Evolutionary conservation across 257 asterid species (phyloP).

Genomic region (Lycium ferocissimum): DNA sequence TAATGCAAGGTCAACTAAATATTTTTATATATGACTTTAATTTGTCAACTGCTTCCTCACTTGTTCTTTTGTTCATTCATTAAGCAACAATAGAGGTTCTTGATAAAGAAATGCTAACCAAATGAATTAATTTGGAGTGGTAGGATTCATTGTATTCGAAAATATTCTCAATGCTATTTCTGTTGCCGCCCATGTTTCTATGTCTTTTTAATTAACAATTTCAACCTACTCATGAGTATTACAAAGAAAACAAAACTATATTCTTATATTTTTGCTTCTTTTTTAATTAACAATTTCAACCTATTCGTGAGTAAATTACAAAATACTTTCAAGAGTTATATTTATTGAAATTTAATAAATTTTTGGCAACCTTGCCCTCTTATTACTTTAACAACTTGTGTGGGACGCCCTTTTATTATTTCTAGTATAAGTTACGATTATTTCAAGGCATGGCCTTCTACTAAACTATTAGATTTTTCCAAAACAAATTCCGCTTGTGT

Average conservation of each 20-base stretch:
- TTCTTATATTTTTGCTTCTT: too few relatives aligned
- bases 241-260: not conserved
- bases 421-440: not conserved
- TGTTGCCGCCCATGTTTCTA: conserved; percentile 5
- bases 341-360: not conserved
- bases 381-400: not conserved
- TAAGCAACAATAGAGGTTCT: not conserved
- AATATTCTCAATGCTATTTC: not conserved
- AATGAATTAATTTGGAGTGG: not conserved
- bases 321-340: not conserved
- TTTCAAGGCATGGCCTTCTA: not conserved
- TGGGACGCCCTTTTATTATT: not conserved
- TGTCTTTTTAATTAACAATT: not conserved
- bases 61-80: not conserved
- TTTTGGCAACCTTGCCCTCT: not conserved
- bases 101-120: not conserved
- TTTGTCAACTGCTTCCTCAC: not conserved
- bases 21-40: conserved; percentile 28
- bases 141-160: conserved; percentile 12
- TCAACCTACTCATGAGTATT: not conserved
- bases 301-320: not conserved
- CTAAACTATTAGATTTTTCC: not conserved
- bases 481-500: not conserved
- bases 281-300: not conserved
- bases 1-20: conserved; percentile 35